These are phyloP conservation scores for Aspergillus texensis DNA, from an alignment of 2,329 filamentous ascomycete species.

Conservation along the genomic window DNA sequence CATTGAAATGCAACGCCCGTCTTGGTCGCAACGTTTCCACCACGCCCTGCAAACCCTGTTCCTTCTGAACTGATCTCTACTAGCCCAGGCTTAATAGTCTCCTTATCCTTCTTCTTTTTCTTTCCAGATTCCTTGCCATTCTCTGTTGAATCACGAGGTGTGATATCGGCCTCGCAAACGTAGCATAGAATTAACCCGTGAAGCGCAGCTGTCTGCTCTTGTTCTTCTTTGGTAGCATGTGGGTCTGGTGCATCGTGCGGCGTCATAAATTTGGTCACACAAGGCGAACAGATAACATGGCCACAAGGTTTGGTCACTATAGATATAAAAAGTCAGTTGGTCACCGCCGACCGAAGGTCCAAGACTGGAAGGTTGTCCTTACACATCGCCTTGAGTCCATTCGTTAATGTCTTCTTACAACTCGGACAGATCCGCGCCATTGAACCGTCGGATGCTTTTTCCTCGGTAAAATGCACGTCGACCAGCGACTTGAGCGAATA, in stretches of 20 bases:
- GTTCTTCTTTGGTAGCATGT: slow-evolving; percentile 59
- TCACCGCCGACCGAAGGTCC: not conserved
- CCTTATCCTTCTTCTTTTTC: slow-evolving; percentile 47
- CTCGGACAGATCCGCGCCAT: slow-evolving; percentile 70
- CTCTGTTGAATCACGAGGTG: slow-evolving; percentile 40
- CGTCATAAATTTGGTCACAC: slow-evolving; percentile 80
- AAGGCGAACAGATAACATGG: slow-evolving; percentile 85
- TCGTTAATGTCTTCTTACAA: slow-evolving; percentile 80
- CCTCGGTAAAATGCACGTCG: slow-evolving; percentile 74
- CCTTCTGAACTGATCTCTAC: slow-evolving; percentile 83
- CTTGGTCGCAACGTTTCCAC: slow-evolving; percentile 79
- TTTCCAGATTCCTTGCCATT: slow-evolving; percentile 21
- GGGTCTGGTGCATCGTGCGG: slow-evolving; percentile 59
- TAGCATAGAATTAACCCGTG: slow-evolving; percentile 68
- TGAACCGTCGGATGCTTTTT: slow-evolving; percentile 56
- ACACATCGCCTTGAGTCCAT: slow-evolving; percentile 76
- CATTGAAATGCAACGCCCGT: slow-evolving; percentile 81
- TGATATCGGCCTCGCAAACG: slow-evolving; percentile 82
- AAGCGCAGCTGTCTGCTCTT: slow-evolving; percentile 34
- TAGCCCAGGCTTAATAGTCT: slow-evolving; percentile 68
- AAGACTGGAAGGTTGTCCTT: slow-evolving; percentile 25
- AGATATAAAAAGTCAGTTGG: slow-evolving; percentile 7
- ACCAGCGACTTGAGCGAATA: slow-evolving; percentile 80
- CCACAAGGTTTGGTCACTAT: slow-evolving; percentile 81
- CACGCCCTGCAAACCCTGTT: slow-evolving; percentile 89